A percentile compares a stretch with the other conserved stretches of the same genome.
These are phyloP conservation scores for Claviceps sp. DNA, from an alignment of 2,329 filamentous ascomycete genomes.

Conservation along the genomic window DNA sequence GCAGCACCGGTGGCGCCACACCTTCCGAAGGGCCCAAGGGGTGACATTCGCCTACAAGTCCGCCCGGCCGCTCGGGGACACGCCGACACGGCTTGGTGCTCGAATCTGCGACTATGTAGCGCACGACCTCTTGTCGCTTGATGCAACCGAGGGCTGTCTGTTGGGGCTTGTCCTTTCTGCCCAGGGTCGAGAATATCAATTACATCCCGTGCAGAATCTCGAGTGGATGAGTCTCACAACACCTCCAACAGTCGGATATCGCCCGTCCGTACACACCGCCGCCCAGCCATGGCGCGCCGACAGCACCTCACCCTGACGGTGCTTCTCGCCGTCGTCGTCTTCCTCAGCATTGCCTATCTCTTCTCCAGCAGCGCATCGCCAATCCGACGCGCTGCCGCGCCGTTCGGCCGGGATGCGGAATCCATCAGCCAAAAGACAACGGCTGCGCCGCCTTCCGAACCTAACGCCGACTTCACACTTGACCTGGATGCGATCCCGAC, in stretches of 20 bases:
- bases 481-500: conserved; percentile 31
- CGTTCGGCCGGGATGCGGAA: conserved; percentile 6
- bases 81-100: too few relatives aligned
- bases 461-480: conserved; percentile 18
- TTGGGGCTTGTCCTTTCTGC: background rate
- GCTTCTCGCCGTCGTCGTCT: conserved; percentile 38
- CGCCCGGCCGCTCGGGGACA: too few relatives aligned
- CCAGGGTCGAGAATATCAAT: background rate
- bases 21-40: too few relatives aligned
- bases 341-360: conserved; percentile 45
- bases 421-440: background rate
- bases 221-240: background rate
- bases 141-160: too few relatives aligned
- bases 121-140: too few relatives aligned
- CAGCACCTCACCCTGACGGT: conserved; percentile 40
- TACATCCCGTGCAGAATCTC: background rate
- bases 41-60: too few relatives aligned
- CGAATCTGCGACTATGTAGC: too few relatives aligned
- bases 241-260: background rate
- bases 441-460: conserved; percentile 6
- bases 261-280: background rate
- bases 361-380: conserved; percentile 30
- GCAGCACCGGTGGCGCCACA: too few relatives aligned
- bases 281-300: conserved; percentile 33
- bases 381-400: background rate